These are phyloP conservation scores for Entrophospora sp. DNA, from an alignment of 192 early-diverging fungal species.

Conservation along the genomic window DNA sequence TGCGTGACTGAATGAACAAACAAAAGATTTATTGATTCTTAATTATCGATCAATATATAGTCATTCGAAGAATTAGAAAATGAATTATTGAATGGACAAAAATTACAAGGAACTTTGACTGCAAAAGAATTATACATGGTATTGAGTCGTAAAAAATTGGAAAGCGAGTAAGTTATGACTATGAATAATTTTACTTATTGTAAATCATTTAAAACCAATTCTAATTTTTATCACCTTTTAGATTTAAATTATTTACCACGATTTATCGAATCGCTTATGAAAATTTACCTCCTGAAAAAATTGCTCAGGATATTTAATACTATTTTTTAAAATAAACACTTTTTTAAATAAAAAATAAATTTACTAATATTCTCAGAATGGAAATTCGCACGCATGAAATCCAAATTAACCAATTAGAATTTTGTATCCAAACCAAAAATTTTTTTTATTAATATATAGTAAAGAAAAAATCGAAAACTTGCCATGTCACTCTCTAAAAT, in stretches of 20 bases:
- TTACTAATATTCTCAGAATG: no score
- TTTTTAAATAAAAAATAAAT: no score
- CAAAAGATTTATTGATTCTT: no score
- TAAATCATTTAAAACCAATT: not conserved
- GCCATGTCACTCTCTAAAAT: no score
- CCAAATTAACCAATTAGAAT: no score
- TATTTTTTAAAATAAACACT: no score
- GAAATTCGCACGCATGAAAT: no score
- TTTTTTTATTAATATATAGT: no score
- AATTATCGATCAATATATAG: not conserved
- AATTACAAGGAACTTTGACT: slow-evolving; percentile 91
- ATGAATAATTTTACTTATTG: not conserved
- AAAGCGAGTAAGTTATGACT: slow-evolving; percentile 22
- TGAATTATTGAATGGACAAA: slow-evolving; percentile 93
- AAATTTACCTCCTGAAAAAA: slow-evolving; percentile 52
- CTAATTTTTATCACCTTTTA: slow-evolving; percentile 12
- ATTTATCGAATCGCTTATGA: slow-evolving; percentile 92
- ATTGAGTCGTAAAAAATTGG: slow-evolving; percentile 45
- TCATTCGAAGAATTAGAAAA: slow-evolving; percentile 85
- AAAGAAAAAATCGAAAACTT: no score
- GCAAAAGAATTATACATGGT: slow-evolving; percentile 80
- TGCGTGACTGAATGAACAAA: no score
- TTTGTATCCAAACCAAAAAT: no score
- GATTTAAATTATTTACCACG: slow-evolving; percentile 87
- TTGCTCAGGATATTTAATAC: slow-evolving; percentile 53